Conservation (phyloP, 2,329 filamentous ascomycete genomes). For the Emericellopsis cladophorae region DNA sequence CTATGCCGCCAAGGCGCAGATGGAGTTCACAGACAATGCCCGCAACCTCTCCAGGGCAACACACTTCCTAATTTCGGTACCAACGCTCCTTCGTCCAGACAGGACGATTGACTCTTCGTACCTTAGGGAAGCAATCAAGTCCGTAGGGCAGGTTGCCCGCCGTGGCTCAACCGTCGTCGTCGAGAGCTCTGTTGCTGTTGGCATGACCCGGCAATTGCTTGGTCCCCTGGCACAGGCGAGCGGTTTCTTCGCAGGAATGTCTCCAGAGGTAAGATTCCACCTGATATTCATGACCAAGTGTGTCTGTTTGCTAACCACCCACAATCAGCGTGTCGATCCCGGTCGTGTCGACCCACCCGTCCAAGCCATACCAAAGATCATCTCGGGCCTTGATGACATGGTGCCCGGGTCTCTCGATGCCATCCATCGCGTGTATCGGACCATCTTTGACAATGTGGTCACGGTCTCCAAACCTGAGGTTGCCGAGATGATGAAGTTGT, state of each 20-base stretch:
- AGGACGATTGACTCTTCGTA: constrained; percentile 34
- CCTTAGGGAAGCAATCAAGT: constrained; percentile 27
- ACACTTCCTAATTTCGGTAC: constrained; percentile 41
- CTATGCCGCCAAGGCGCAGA: constrained; percentile 12
- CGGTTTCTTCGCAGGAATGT: constrained; percentile 35
- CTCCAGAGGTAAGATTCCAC: constrained; percentile 23
- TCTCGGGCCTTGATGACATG: constrained; percentile 36
- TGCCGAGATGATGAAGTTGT: constrained; percentile 45
- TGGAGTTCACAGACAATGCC: constrained; percentile 24
- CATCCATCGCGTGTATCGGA: constrained; percentile 30
- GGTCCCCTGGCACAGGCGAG: constrained; percentile 26
- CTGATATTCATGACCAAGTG: not conserved
- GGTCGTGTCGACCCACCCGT: constrained; percentile 27
- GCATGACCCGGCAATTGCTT: constrained; percentile 38
- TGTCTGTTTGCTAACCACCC: not conserved
- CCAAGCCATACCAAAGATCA: constrained; percentile 35
- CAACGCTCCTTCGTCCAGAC: constrained; percentile 33
- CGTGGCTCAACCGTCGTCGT: constrained; percentile 34
- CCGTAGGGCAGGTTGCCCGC: constrained; percentile 25
- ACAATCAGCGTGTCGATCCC: constrained; percentile 27
- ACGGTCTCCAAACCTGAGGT: constrained; percentile 38
- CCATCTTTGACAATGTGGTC: constrained; percentile 33
- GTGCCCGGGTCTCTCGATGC: constrained; percentile 28
- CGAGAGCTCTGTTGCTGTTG: constrained; percentile 40
- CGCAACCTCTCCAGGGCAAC: constrained; percentile 26